Conservation (phyloP, 495 filamentous ascomycete genomes). For the Parathielavia appendiculata region DNA sequence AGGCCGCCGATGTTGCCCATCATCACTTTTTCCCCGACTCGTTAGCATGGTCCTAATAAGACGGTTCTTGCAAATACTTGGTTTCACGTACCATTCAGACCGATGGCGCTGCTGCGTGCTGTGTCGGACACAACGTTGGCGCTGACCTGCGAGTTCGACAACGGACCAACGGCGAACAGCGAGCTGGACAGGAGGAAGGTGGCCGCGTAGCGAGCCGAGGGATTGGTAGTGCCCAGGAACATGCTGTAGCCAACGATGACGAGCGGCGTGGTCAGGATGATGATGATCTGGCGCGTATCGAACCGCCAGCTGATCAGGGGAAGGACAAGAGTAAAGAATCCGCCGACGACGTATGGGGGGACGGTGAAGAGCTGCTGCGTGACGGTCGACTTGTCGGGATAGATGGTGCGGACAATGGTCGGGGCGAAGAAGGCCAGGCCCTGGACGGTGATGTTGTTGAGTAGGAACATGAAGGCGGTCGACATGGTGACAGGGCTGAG, state of each 20-base stretch:
- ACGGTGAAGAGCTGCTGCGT: constrained; percentile 56
- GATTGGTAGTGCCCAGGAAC: constrained; percentile 55
- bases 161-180: constrained; percentile 62
- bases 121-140: constrained; percentile 71
- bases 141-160: constrained; percentile 60
- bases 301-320: constrained; percentile 56
- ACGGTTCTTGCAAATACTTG: too few relatives aligned
- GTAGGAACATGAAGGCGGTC: constrained; percentile 62
- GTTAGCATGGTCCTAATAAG: too few relatives aligned
- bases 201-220: constrained; percentile 60
- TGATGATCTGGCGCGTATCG: constrained; percentile 58
- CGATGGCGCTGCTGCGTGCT: constrained; percentile 60
- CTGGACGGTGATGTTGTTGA: constrained; percentile 72
- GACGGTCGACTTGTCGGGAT: constrained; percentile 52
- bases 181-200: constrained; percentile 63
- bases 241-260: constrained; percentile 67
- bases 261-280: constrained; percentile 52
- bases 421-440: constrained; percentile 69
- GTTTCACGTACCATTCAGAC: constrained; percentile 25
- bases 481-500: constrained; percentile 34
- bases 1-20: constrained; percentile 67
- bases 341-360: constrained; percentile 65
- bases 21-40: constrained; percentile 50
- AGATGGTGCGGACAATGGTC: constrained; percentile 65
- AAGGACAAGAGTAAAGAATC: constrained; percentile 59